These are phyloP conservation scores for Paracoccidioides brasiliensis DNA, from an alignment of 2,329 filamentous ascomycete species.

Conservation along the genomic window DNA sequence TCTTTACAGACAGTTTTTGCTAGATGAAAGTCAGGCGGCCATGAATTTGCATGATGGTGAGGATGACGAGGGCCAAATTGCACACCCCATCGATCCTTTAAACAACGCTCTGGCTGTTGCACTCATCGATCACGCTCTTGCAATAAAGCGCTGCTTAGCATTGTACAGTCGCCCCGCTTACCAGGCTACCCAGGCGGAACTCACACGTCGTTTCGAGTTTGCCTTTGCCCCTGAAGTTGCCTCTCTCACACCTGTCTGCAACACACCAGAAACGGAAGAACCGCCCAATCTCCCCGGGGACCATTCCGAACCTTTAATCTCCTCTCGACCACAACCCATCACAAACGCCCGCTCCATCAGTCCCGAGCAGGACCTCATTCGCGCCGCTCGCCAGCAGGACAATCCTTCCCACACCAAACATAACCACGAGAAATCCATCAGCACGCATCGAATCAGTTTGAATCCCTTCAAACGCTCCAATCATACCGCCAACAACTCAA, in stretches of 20 bases:
- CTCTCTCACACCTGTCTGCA: constrained; percentile 37
- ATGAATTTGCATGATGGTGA: constrained; percentile 25
- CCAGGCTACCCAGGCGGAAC: constrained; percentile 31
- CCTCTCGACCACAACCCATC: constrained; percentile 15
- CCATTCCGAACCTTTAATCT: constrained; percentile 17
- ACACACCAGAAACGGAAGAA: constrained; percentile 17
- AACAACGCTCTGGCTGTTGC: constrained; percentile 74
- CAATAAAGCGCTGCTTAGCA: constrained; percentile 68
- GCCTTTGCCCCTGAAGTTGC: constrained; percentile 50
- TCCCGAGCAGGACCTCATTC: constrained; percentile 25
- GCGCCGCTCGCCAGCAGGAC: constrained; percentile 18
- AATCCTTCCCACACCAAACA: constrained; percentile 19
- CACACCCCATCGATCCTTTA: constrained; percentile 39
- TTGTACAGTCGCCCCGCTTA: constrained; percentile 51
- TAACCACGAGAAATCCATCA: constrained; percentile 23
- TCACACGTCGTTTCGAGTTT: constrained; percentile 27
- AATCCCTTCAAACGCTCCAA: constrained; percentile 32
- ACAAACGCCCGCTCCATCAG: constrained; percentile 19
- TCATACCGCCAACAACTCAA: constrained; percentile 24
- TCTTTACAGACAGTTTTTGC: constrained; percentile 62
- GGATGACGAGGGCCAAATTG: constrained; percentile 35
- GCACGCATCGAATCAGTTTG: constrained; percentile 30
- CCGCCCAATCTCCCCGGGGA: constrained; percentile 34
- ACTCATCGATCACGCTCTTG: constrained; percentile 76
- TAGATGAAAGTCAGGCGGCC: constrained; percentile 27